These are phyloP conservation scores for Aspergillus asperescens DNA, from an alignment of 495 filamentous ascomycete genomes.

Conservation along the genomic window DNA sequence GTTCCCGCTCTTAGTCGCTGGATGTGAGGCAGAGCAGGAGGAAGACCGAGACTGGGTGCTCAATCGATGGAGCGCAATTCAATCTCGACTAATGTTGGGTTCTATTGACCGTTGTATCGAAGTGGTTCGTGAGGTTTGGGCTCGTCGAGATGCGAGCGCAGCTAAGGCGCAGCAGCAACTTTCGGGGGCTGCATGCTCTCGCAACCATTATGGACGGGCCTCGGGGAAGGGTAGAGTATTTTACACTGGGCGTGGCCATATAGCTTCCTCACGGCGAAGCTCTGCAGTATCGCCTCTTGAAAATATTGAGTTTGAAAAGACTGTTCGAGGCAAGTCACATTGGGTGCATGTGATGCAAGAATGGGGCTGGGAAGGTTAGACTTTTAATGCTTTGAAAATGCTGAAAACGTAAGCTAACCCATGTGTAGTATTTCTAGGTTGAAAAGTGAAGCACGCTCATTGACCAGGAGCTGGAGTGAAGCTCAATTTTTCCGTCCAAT, in stretches of 20 bases:
- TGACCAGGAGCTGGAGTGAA: background rate
- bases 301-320: conserved; percentile 57
- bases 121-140: conserved; percentile 68
- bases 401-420: conserved; percentile 3
- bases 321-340: conserved; percentile 62
- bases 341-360: conserved; percentile 79
- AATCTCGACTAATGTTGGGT: conserved; percentile 61
- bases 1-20: conserved; percentile 67
- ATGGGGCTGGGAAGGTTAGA: conserved; percentile 74
- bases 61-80: conserved; percentile 60
- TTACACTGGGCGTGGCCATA: conserved; percentile 7
- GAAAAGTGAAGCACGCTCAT: conserved; percentile 3
- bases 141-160: conserved; percentile 50
- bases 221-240: conserved; percentile 8
- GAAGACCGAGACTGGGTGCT: conserved; percentile 68
- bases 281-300: conserved; percentile 37
- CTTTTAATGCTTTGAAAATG: background rate
- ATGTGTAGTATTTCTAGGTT: conserved; percentile 39
- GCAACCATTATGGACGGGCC: conserved; percentile 11
- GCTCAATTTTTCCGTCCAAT: background rate
- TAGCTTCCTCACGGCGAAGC: conserved; percentile 19
- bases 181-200: conserved; percentile 9
- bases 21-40: conserved; percentile 57
- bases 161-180: conserved; percentile 22
- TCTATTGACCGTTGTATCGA: conserved; percentile 70